Conservation (phyloP, 192 early-diverging fungal genomes). For the Mortierella hygrophila region DNA sequence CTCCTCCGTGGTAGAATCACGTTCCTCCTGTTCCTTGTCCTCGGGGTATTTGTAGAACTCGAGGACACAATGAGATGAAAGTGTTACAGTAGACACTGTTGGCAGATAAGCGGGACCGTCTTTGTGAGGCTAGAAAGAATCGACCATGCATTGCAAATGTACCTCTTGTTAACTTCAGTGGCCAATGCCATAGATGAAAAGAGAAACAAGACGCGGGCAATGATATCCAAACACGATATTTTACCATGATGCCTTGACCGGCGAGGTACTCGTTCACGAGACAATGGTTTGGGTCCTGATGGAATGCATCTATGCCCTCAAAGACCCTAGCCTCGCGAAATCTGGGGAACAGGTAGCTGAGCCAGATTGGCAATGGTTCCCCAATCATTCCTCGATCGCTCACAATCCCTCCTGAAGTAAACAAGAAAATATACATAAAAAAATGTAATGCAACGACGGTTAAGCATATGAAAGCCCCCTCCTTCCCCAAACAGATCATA, state of each 20-base stretch:
- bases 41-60: conserved; percentile 55
- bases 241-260: conserved; percentile 67
- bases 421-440: not conserved
- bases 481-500: not conserved
- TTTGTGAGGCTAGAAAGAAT: conserved; percentile 54
- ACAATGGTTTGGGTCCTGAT: conserved; percentile 61
- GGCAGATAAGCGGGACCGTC: conserved; percentile 67
- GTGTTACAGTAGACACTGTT: conserved; percentile 62
- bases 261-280: conserved; percentile 67
- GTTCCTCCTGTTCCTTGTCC: not conserved
- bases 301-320: conserved; percentile 53
- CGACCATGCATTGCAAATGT: not conserved
- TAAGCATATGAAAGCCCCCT: conserved; percentile 19
- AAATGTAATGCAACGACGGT: not conserved
- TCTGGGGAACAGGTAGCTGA: conserved; percentile 41
- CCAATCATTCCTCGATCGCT: conserved; percentile 56
- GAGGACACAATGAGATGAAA: conserved; percentile 61
- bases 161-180: not conserved
- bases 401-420: conserved; percentile 50
- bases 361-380: conserved; percentile 58
- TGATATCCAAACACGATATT: not conserved
- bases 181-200: no score
- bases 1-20: not conserved
- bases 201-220: not conserved
- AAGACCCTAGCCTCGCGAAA: conserved; percentile 47